Evolutionary conservation across 2,329 filamentous ascomycete genomes (phyloP), one percentile per base, ranked within the genome.

Genomic region (Microdochium nivale): DNA sequence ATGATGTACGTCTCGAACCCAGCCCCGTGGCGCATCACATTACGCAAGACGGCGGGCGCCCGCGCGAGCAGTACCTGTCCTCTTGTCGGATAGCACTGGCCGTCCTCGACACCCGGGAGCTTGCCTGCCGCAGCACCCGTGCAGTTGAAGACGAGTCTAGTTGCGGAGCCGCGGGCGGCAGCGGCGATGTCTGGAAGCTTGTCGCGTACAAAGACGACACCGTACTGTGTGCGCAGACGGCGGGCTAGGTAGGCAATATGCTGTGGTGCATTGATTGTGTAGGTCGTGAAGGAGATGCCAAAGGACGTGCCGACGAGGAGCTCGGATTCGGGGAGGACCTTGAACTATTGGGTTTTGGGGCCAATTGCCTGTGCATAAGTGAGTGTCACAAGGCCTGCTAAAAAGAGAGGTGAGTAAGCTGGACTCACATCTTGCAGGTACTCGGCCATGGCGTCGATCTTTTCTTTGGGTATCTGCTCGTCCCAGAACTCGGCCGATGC

Each of bases 1-100:
- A 73, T 71, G 3, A 72, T 59, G 51, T 72, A 72, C 0, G 70
- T 72, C 52, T 70, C 66, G 44, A 70, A 69, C 50, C 67, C 64
- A 24, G 60, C 62, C 0, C 68, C 68, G 48, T 71, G 66, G 13
- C 64, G 60, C 70, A 72, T 72, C 48, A 67, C 56, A 43, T 71
- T 72, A 2, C 59, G 60, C 2, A 53, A 57, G 1, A 71, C 62
- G 0, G 56, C 32, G 0, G 70, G 67, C 0, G 68, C 70, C 23
- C 58, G 61, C 0, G 59, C 61, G 4, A 73, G 58, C 1, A 72
- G 57, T 2, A 72, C 65, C 50, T 72, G 70, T 1, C 70, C 70
- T 2, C 70, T 53, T 0, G 70, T 73, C 1, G 70, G 70, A 47
- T 65, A 73, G 50, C 69, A 71, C 33, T 67, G 67, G 8, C 56